Conservation (phyloP, 306 rosid species). For the Acacia acuminata region DNA sequence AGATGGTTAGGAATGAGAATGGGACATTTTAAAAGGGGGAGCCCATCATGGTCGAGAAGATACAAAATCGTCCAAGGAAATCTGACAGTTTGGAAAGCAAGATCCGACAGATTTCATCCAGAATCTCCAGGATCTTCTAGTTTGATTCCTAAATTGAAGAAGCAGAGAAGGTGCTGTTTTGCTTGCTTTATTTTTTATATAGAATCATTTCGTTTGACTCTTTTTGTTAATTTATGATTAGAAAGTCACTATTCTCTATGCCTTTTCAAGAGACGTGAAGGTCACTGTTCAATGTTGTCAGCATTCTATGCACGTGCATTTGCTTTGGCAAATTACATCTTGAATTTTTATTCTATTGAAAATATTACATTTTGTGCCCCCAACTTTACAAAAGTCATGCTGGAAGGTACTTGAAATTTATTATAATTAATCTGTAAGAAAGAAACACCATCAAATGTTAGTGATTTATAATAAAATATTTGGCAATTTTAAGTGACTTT, state of each 20-base stretch:
- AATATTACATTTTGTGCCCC: background rate
- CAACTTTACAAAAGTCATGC: background rate
- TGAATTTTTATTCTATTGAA: background rate
- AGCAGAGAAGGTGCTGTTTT: slow-evolving; percentile 53
- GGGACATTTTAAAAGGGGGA: slow-evolving; percentile 52
- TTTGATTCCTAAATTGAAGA: slow-evolving; percentile 63
- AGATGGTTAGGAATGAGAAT: slow-evolving; percentile 28
- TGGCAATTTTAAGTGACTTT: background rate
- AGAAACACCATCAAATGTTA: background rate
- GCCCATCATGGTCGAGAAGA: slow-evolving; percentile 43
- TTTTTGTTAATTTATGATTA: slow-evolving; percentile 26
- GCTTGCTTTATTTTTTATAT: slow-evolving; percentile 5
- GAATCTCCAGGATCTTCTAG: slow-evolving; percentile 64
- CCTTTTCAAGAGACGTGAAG: slow-evolving; percentile 14
- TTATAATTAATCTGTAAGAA: background rate
- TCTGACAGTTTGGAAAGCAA: slow-evolving; percentile 84
- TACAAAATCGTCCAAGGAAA: slow-evolving; percentile 52
- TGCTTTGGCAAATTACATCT: background rate
- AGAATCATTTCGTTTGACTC: slow-evolving; percentile 31
- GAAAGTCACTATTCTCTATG: background rate
- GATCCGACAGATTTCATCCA: slow-evolving; percentile 75
- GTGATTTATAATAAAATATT: background rate
- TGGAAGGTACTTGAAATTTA: background rate
- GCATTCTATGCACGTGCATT: slow-evolving; percentile 46
- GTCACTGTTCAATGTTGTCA: background rate